These are phyloP conservation scores for Piper longum DNA, from an alignment of 164 flowering plant species.

Conservation along the genomic window DNA sequence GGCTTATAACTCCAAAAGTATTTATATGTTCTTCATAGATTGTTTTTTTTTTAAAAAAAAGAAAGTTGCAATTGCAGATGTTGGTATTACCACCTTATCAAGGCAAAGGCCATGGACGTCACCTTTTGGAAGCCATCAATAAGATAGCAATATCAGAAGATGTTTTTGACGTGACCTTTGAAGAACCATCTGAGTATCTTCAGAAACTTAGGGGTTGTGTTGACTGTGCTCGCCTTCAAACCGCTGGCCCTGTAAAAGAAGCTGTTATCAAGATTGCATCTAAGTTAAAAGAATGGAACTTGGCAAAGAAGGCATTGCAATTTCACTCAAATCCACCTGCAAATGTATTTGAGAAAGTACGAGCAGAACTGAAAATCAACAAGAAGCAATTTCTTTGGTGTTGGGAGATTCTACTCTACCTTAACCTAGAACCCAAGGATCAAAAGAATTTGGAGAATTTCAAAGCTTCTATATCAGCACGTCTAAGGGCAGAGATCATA, in stretches of 20 bases:
- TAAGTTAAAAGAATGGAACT: conserved; percentile 29
- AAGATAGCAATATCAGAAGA: conserved; percentile 53
- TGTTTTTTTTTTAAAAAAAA: neutral
- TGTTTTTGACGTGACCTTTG: conserved; percentile 67
- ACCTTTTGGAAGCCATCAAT: conserved; percentile 51
- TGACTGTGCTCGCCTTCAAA: conserved; percentile 50
- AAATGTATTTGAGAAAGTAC: conserved; percentile 35
- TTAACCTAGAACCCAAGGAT: conserved; percentile 46
- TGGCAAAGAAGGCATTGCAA: conserved; percentile 34
- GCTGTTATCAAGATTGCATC: conserved; percentile 10
- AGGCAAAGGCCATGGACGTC: conserved; percentile 65
- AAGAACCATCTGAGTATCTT: conserved; percentile 79
- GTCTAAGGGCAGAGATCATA: conserved; percentile 43
- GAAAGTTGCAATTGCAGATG: conserved; percentile 39
- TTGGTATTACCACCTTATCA: conserved; percentile 81
- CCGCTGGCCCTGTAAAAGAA: conserved; percentile 14
- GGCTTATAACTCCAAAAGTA: too few species aligned
- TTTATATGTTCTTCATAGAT: neutral
- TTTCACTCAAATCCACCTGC: conserved; percentile 40
- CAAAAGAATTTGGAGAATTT: conserved; percentile 40
- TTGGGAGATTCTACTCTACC: conserved; percentile 85
- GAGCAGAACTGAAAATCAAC: conserved; percentile 59
- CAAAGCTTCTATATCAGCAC: conserved; percentile 34
- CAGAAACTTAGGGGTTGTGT: conserved; percentile 66
- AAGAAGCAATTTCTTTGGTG: conserved; percentile 79